Evolutionary conservation across 768 basidiomycete species (phyloP), one percentile per base, ranked within the genome.

Genomic region (Exidia glandulosa): DNA sequence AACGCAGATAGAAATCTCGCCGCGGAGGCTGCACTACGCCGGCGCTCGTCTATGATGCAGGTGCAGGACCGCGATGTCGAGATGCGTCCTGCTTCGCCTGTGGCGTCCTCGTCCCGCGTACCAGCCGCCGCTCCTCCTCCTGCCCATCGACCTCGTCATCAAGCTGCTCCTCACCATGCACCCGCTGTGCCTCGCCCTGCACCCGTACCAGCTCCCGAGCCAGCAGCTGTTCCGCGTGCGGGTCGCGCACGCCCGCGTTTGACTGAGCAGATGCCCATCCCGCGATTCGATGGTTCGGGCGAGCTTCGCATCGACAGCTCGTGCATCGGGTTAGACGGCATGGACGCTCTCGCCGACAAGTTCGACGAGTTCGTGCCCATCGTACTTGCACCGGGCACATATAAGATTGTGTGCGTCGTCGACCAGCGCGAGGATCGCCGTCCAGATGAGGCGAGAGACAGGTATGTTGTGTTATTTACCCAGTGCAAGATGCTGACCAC

Each of bases 371-470:
- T 67, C 33, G 14, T 60, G 6, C 72, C 74, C 3, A 61, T 70
- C 59, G 58, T 67, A 27, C 72, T 67, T 59, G 66, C 67, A 1
- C 61, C 68, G 0, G 73, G 72, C 2, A 63, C 71, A 13, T 77
- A 73, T 66, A 70, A 73, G 45, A 68, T 77, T 57, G 61, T 70
- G 32, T 67, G 76, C 27, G 60, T 76, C 58, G 61, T 76, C 55
- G 76, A 77, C 59, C 68, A 65, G 12, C 68, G 76, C 13, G 76
- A 77, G 61, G 66, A 71, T 19, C 68, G 69, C 14, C n/a, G n/a
- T n/a, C n/a, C n/a, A n/a, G n/a, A n/a, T n/a, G n/a, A n/a, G n/a
- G n/a, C n/a, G n/a, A n/a, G n/a, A n/a, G n/a, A n/a, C n/a, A n/a
- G n/a, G n/a, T n/a, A n/a, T n/a, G n/a, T n/a, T n/a, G n/a, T n/a